A percentile compares a stretch with the other conserved stretches of the same genome.
These are phyloP conservation scores for Pythium chondricola DNA, from an alignment of 352 stramenopile genomes.

Conservation along the genomic window DNA sequence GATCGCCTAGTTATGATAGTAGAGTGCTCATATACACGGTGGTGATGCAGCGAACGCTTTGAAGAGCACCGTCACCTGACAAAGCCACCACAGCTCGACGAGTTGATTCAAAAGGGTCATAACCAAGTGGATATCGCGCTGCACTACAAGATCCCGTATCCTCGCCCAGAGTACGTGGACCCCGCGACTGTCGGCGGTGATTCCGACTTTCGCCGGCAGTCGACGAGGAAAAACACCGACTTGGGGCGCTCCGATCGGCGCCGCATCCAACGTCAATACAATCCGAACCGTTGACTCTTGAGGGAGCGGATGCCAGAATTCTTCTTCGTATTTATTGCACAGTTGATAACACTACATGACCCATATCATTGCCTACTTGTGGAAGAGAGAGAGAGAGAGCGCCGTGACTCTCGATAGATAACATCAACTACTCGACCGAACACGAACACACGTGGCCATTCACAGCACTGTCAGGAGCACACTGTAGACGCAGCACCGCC, in stretches of 20 bases:
- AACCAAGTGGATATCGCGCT: constrained; percentile 74
- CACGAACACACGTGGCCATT: neutral
- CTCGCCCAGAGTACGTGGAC: constrained; percentile 70
- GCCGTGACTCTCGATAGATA: neutral
- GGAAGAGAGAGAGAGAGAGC: too few species aligned
- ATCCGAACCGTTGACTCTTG: constrained; percentile 16
- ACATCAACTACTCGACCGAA: neutral
- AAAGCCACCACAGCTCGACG: constrained; percentile 26
- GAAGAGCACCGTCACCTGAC: constrained; percentile 49
- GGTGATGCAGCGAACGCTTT: constrained; percentile 34
- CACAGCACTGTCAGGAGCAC: constrained; percentile 50
- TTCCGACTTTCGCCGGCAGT: constrained; percentile 54
- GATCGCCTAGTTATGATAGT: too few species aligned
- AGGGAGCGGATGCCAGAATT: too few species aligned
- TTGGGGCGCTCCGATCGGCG: constrained; percentile 36
- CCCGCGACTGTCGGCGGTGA: constrained; percentile 73
- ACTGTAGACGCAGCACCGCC: constrained; percentile 68
- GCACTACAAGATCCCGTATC: constrained; percentile 84
- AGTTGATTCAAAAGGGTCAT: constrained; percentile 49
- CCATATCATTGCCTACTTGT: neutral
- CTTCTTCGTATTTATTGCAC: too few species aligned
- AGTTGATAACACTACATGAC: constrained; percentile 1
- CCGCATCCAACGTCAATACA: constrained; percentile 42
- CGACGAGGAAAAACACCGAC: constrained; percentile 43
- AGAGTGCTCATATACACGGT: too few species aligned